phyloP scores from a whole-genome alignment of 73 alveolate species.

The Tetrahymena malaccensis region DNA sequence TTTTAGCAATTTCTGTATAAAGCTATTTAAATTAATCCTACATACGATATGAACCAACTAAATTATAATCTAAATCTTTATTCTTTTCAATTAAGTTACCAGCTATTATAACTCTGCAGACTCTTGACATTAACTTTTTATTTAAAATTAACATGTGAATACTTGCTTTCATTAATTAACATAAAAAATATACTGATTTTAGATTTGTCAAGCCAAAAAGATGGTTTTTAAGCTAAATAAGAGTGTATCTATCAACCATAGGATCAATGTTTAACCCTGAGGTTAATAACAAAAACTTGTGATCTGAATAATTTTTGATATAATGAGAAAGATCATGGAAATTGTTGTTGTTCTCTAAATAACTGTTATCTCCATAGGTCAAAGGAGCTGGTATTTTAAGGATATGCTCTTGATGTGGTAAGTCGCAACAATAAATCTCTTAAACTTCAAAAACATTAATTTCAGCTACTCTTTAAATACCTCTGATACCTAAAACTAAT shows the following conservation, averaged over 20 bases:
- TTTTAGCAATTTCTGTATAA: neutral
- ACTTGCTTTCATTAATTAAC: too few species aligned
- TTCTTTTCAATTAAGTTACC: neutral
- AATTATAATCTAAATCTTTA: neutral
- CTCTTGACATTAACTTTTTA: neutral
- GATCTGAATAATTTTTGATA: neutral
- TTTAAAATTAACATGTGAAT: neutral
- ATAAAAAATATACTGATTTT: neutral
- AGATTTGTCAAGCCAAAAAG: neutral
- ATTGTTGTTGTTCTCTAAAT: neutral
- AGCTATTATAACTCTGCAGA: neutral
- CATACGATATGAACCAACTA: neutral
- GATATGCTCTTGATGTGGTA: neutral
- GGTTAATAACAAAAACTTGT: neutral
- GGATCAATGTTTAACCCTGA: neutral
- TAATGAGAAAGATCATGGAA: neutral
- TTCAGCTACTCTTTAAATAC: neutral
- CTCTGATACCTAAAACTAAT: neutral
- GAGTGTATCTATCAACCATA: neutral
- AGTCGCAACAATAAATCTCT: neutral
- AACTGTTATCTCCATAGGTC: neutral
- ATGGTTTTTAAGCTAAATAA: neutral
- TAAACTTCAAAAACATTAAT: neutral
- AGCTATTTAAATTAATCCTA: neutral
- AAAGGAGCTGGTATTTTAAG: neutral